Conservation (phyloP, 352 stramenopile species). For the Globisporangium iwayamae region DNA sequence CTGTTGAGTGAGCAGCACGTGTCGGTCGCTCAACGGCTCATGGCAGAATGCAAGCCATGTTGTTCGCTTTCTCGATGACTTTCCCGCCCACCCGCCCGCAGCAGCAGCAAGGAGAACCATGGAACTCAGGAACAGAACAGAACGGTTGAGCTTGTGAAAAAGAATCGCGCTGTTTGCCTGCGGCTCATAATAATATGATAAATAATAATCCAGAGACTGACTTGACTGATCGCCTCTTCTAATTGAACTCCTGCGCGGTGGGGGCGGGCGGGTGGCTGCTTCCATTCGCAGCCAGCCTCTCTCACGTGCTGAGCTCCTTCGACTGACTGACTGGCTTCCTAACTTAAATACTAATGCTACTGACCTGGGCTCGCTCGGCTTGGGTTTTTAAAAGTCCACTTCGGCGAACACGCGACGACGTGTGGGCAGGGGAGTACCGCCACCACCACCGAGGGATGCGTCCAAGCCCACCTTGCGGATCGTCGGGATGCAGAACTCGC, state of each 20-base stretch:
- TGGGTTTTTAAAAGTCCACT: slow-evolving; percentile 48
- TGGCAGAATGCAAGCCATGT: no score
- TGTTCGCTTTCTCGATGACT: no score
- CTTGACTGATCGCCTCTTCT: not conserved
- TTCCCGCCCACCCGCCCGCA: not conserved
- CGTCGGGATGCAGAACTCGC: slow-evolving; percentile 39
- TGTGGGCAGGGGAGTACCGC: slow-evolving; percentile 27
- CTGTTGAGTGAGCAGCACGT: no score
- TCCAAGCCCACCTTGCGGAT: slow-evolving; percentile 38
- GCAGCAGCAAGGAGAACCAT: not conserved
- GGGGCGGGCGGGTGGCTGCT: not conserved
- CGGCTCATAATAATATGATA: slow-evolving; percentile 20
- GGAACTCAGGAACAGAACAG: not conserved
- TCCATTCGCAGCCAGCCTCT: not conserved
- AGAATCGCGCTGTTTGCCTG: not conserved
- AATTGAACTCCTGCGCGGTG: slow-evolving; percentile 2
- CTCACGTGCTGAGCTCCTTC: not conserved
- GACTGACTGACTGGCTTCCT: not conserved
- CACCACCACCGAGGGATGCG: slow-evolving; percentile 7
- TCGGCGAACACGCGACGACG: slow-evolving; percentile 72
- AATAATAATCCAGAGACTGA: slow-evolving; percentile 12
- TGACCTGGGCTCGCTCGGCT: not conserved
- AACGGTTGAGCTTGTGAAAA: not conserved
- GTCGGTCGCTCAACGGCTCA: no score
- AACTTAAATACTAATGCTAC: slow-evolving; percentile 15